These are phyloP conservation scores for Aspergillus fijiensis DNA, from an alignment of 2,329 filamentous ascomycete genomes.

Conservation along the genomic window DNA sequence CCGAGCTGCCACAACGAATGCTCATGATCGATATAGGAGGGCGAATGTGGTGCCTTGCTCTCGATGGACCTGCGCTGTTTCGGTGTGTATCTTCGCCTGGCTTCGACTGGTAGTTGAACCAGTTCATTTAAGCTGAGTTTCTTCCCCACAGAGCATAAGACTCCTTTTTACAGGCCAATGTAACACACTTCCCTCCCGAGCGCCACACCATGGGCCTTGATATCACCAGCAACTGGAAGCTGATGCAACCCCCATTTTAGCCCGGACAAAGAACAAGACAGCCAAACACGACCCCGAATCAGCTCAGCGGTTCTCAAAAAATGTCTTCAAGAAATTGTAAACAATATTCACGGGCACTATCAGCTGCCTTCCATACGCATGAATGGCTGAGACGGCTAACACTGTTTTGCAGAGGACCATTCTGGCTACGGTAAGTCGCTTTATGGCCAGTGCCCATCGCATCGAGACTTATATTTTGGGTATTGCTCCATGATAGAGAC, in stretches of 20 bases:
- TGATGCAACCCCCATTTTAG: not conserved
- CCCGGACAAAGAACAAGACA: not conserved
- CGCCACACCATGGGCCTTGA: not conserved
- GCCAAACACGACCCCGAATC: too few relatives aligned
- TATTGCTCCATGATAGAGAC: conserved; percentile 53
- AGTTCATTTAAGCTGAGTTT: not conserved
- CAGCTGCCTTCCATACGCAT: not conserved
- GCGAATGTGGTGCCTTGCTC: not conserved
- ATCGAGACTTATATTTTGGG: not conserved
- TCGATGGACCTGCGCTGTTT: not conserved
- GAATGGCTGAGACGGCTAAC: conserved; percentile 4
- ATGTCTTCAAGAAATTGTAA: not conserved
- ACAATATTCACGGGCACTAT: not conserved
- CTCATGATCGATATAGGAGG: not conserved
- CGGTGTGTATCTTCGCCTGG: not conserved
- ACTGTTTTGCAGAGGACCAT: conserved; percentile 11
- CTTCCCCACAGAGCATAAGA: not conserved
- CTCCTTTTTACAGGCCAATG: not conserved
- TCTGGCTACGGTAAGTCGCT: conserved; percentile 19
- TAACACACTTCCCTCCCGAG: not conserved
- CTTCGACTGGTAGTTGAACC: not conserved
- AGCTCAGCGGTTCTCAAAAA: not conserved
- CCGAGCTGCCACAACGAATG: not conserved
- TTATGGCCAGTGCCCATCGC: not conserved
- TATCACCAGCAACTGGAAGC: not conserved